Base-by-base conservation (phyloP, 805 yeast species). In the Cyberlindnera sargentensis region DNA sequence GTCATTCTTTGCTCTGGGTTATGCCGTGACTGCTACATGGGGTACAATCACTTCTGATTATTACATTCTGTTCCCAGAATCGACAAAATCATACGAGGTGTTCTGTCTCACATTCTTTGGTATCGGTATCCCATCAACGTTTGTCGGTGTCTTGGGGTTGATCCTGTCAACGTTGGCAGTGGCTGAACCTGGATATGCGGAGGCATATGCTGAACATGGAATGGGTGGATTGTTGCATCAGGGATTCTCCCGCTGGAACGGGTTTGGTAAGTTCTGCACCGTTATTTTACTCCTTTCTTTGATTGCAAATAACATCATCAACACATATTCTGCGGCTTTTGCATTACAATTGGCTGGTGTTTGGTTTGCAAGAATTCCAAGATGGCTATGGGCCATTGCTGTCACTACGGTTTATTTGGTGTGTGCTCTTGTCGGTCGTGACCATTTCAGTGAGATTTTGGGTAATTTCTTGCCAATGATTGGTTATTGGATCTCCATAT, bases 401-500 rank as follows among this genome's bases (percentile, higher is more conserved):
- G 72, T 82, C 25, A 82, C 88, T 10, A 73, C 69, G 1, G 65
- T 84, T 24, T 84, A 81, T 55, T 67, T 84, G 48, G 77, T 82
- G 4, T 75, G 87, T 58, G 81, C 95, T 2, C 64, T 86, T 46
- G 90, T 76, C 24, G 96, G 96, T 8, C 72, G 83, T 53, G 66
- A 82, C 57, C 80, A 81, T 52, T 83, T 88, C 58, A 70, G 86
- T 44, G 70, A 78, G 3, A 85, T 88, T 47, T 66, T 87, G 51
- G 79, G 87, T 8, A 87, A 87, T 56, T 87, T 87, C 63, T 67
- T 87, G 55, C 95, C 96, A 8, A 87, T 87, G 95, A 75, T 87
- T 46, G 95, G 95, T 2, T 87, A 87, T 64, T 87, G 96, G 96
- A 76, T 85, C 44, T 77, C 90, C 45, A 84, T 87, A 66, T 88